Conservation (phyloP, 495 filamentous ascomycete genomes). For the Aspergillus asperescens region DNA sequence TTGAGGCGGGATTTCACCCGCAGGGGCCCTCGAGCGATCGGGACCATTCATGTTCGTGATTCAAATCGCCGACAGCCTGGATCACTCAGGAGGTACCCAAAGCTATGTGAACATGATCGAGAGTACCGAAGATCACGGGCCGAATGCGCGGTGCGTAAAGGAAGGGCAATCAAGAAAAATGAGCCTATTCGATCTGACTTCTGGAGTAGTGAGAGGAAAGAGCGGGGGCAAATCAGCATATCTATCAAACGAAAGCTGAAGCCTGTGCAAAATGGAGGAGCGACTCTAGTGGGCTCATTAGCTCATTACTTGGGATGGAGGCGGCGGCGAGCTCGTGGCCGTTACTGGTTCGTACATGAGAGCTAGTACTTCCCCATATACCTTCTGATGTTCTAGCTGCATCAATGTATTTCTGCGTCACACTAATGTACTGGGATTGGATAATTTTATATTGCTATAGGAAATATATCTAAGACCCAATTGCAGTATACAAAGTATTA, state of each 20-base stretch:
- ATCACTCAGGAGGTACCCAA: slow-evolving; percentile 25
- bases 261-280: slow-evolving; percentile 2
- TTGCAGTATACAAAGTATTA: background rate
- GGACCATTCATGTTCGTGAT: slow-evolving; percentile 34
- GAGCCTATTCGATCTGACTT: background rate
- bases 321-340: slow-evolving; percentile 33
- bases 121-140: slow-evolving; percentile 16
- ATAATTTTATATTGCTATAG: background rate
- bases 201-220: background rate
- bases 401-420: slow-evolving; percentile 3
- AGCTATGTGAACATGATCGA: slow-evolving; percentile 40
- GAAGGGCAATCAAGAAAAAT: background rate
- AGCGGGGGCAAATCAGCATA: background rate
- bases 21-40: slow-evolving; percentile 32
- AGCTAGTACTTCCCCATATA: slow-evolving; percentile 1
- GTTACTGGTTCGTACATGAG: slow-evolving; percentile 11
- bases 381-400: background rate
- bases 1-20: slow-evolving; percentile 25
- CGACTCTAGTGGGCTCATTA: slow-evolving; percentile 1
- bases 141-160: slow-evolving; percentile 6
- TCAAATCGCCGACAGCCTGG: slow-evolving; percentile 20
- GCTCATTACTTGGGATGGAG: slow-evolving; percentile 13
- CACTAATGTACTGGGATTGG: background rate
- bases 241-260: background rate
- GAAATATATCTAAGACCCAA: background rate